Evolutionary conservation across 495 filamentous ascomycete genomes (phyloP).

Genomic region (Hypomontagnella submonticulosa): DNA sequence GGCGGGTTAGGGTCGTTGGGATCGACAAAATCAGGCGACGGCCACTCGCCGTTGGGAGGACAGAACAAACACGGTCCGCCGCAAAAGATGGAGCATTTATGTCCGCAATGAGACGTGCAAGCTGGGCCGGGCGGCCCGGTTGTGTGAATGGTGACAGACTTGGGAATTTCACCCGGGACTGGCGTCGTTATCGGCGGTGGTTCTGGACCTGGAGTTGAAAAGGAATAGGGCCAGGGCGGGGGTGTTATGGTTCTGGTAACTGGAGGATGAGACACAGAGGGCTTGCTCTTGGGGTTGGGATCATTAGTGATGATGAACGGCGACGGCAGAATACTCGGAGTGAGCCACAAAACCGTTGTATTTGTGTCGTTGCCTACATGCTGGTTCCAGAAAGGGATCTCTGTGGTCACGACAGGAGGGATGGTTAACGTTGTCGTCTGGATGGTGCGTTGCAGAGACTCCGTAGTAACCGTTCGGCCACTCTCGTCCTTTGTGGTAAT

Average conservation of each 20-base stretch:
- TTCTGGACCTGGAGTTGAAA: not conserved
- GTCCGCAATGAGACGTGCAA: constrained; percentile 5
- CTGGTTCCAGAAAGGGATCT: not conserved
- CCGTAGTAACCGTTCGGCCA: not conserved
- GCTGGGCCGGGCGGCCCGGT: constrained; percentile 1
- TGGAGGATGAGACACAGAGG: constrained; percentile 1
- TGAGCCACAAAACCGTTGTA: not conserved
- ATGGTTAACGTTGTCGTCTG: constrained; percentile 15
- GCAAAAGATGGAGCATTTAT: not conserved
- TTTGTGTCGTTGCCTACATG: not conserved
- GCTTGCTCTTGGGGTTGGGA: constrained; percentile 6
- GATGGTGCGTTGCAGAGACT: not conserved
- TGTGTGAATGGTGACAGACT: not conserved
- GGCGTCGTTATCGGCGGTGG: not conserved
- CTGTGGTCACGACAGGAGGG: constrained; percentile 1
- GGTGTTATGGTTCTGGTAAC: constrained; percentile 20
- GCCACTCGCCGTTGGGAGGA: not conserved
- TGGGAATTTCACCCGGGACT: not conserved
- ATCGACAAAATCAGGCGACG: constrained; percentile 4
- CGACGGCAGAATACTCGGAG: constrained; percentile 2
- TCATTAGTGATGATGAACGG: constrained; percentile 13
- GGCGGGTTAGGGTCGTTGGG: constrained; percentile 9
- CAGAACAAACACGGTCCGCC: constrained; percentile 5
- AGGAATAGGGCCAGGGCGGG: constrained; percentile 15
- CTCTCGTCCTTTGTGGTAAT: not conserved